phyloP scores from a whole-genome alignment of 805 yeast genomes.

The Zygosaccharomyces bisporus region DNA sequence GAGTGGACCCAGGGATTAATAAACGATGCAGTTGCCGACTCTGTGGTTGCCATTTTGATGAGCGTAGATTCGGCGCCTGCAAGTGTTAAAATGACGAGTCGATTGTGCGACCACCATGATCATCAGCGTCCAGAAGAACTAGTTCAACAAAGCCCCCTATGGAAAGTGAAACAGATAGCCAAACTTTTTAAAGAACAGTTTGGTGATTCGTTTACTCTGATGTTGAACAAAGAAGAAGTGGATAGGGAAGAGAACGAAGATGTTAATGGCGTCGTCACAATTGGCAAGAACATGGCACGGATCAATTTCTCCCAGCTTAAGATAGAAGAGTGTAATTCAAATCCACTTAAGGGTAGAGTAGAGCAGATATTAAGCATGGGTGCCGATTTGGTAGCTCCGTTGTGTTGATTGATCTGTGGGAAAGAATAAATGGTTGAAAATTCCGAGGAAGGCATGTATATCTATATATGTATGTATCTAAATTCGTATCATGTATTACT shows the following conservation, averaged over 20 bases:
- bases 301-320: slow-evolving; percentile 61
- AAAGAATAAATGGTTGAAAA: not conserved
- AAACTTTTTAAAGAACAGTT: slow-evolving; percentile 77
- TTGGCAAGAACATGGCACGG: slow-evolving; percentile 72
- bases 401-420: slow-evolving; percentile 43
- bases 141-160: slow-evolving; percentile 20
- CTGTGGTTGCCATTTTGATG: slow-evolving; percentile 82
- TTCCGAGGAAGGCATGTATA: too few relatives aligned
- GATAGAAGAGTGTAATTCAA: slow-evolving; percentile 66
- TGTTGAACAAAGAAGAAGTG: slow-evolving; percentile 20
- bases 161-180: slow-evolving; percentile 52
- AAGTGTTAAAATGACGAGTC: slow-evolving; percentile 81
- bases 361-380: slow-evolving; percentile 78
- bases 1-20: slow-evolving; percentile 90
- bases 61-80: slow-evolving; percentile 95
- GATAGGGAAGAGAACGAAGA: slow-evolving; percentile 30
- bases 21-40: slow-evolving; percentile 92
- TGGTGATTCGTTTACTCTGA: slow-evolving; percentile 61
- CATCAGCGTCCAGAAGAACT: slow-evolving; percentile 17
- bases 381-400: slow-evolving; percentile 76
- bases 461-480: too few relatives aligned
- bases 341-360: slow-evolving; percentile 75
- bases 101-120: slow-evolving; percentile 45
- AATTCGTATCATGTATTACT: too few relatives aligned
- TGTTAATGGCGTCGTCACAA: slow-evolving; percentile 52